Base-by-base conservation (phyloP, 2,329 filamentous ascomycete genomes). In the Colletotrichum tofieldiae region DNA sequence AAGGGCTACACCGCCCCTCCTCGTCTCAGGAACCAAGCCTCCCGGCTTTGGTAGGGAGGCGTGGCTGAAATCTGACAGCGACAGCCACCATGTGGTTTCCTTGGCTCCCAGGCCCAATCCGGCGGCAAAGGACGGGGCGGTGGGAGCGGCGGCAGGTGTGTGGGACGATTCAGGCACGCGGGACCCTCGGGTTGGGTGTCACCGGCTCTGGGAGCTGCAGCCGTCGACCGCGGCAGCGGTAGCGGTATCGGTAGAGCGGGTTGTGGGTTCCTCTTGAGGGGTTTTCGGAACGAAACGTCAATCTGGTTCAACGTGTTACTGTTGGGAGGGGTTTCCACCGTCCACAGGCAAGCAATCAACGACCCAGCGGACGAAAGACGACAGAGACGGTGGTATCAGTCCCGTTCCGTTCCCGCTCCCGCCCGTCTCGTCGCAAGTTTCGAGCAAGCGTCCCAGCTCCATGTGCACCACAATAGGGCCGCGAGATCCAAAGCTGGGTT, bases 121-220 rank as follows among this genome's bases (percentile, higher is more conserved):
- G 69, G 65, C 58, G 67, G 49, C 37, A 14, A 14, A 45, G 29
- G 51, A 65, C 51, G 35, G 43, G 43, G 41, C 20, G 60, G 60
- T 69, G 51, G 58, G 29, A 51, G 58, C 41, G 59, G 58, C 41
- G 59, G 63, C 39, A 56, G 64, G 55, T 35, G 47, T 29, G 55
- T 43, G 56, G 37, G 52, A 63, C 56, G 68, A 56, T 51, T 71
- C 63, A 67, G 67, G 56, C 64, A 67, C 51, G 45, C 60, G 32
- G 51, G 58, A 54, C 37, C 29, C 65, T 64, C 65, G 69, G 52
- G 69, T 69, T 72, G 69, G 65, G 65, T 69, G 65, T 72, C 66
- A 72, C 59, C 65, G 59, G 52, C 37, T 43, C 23, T 59, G 29
- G 52, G 52, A 54, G 59, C 32, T 67, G 52, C 56, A 67, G 59